Evolutionary conservation across 345 rosid genomes (phyloP).

Genomic region (Rhodamnia rubescens): DNA sequence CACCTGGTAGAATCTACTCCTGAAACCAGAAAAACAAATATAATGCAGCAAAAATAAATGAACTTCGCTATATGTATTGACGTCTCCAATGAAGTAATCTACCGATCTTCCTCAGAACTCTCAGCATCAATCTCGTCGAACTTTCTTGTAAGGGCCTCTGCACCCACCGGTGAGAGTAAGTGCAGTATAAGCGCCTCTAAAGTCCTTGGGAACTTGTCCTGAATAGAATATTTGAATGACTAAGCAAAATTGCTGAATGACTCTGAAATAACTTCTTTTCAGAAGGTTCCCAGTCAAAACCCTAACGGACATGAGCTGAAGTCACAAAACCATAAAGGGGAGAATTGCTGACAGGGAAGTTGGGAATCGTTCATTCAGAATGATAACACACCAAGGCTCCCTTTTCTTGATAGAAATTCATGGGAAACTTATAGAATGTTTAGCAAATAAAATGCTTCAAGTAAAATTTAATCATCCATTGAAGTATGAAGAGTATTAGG

Average conservation of each 20-base stretch:
- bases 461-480: not conserved
- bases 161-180: conserved; percentile 76
- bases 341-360: not conserved
- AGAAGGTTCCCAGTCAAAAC: not conserved
- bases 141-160: conserved; percentile 71
- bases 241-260: not conserved
- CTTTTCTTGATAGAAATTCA: not conserved
- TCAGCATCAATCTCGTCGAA: conserved; percentile 71
- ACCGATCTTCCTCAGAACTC: conserved; percentile 56
- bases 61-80: not conserved
- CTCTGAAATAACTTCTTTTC: not conserved
- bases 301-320: not conserved
- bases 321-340: not conserved
- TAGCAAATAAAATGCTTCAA: not conserved
- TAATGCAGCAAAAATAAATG: not conserved
- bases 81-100: not conserved
- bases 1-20: conserved; percentile 61
- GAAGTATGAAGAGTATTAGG: not conserved
- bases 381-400: not conserved
- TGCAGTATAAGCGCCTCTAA: conserved; percentile 74
- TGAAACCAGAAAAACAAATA: conserved; percentile 19
- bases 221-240: not conserved
- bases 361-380: not conserved
- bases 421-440: not conserved
- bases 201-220: conserved; percentile 85